Conservation (phyloP, 2,329 filamentous ascomycete species). For the Calonectria montana region DNA sequence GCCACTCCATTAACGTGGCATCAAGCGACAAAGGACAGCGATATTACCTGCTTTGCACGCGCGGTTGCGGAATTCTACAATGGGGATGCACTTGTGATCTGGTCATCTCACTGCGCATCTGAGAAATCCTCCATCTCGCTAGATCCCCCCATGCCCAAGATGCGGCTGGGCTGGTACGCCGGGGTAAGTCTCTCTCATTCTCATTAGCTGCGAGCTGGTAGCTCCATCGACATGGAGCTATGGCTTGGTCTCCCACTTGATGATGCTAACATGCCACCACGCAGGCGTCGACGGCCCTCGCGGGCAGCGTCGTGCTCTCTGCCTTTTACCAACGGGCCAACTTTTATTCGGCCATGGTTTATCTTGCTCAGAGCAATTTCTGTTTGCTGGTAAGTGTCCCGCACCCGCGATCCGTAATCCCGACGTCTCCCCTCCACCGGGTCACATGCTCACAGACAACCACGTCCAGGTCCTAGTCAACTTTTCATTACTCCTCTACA, state of each 20-base stretch:
- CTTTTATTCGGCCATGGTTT: constrained; percentile 98
- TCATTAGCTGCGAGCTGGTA: constrained; percentile 32
- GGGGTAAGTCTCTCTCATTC: constrained; percentile 59
- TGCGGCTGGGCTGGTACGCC: constrained; percentile 71
- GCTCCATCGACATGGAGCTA: constrained; percentile 37
- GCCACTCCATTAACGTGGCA: constrained; percentile 44
- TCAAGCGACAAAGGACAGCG: constrained; percentile 33
- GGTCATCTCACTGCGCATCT: constrained; percentile 18
- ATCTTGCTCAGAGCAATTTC: constrained; percentile 95
- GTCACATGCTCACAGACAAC: constrained; percentile 21
- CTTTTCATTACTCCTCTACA: constrained; percentile 83
- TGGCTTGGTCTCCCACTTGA: constrained; percentile 27
- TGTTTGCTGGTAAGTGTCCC: constrained; percentile 80
- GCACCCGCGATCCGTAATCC: constrained; percentile 7
- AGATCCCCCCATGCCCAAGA: constrained; percentile 52
- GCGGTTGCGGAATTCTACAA: constrained; percentile 29
- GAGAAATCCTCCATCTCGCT: constrained; percentile 24
- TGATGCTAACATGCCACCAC: constrained; percentile 30
- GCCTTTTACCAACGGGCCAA: constrained; percentile 96
- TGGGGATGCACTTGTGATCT: constrained; percentile 39
- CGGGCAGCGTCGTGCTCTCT: constrained; percentile 84
- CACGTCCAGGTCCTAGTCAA: constrained; percentile 84
- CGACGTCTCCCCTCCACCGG: not conserved
- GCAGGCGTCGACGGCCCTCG: constrained; percentile 84
- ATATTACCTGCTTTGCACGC: constrained; percentile 23